Evolutionary conservation across 2,329 filamentous ascomycete genomes (phyloP).

Genomic region (Pseudogymnoascus sp.): DNA sequence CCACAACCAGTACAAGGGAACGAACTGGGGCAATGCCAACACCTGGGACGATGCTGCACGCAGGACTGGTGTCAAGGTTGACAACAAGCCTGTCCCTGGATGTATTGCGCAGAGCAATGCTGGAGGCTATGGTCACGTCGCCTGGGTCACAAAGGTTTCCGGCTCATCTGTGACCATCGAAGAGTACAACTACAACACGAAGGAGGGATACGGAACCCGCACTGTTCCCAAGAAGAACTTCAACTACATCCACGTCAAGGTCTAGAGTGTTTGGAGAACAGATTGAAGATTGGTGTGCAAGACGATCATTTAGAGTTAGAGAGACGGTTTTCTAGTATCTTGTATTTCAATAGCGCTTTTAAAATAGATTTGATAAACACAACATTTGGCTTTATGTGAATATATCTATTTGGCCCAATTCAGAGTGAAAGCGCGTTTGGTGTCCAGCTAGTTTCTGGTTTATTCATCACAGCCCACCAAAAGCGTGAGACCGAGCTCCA

Average conservation of each 20-base stretch:
- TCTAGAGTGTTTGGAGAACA: not conserved
- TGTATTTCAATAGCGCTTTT: not conserved
- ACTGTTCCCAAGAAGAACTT: slow-evolving; percentile 10
- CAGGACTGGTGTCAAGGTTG: slow-evolving; percentile 9
- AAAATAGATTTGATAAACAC: not conserved
- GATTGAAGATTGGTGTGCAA: not conserved
- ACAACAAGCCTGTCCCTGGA: slow-evolving; percentile 12
- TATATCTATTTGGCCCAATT: not conserved
- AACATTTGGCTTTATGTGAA: not conserved
- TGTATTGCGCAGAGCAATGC: slow-evolving; percentile 13
- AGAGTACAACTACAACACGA: slow-evolving; percentile 12
- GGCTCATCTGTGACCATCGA: slow-evolving; percentile 10
- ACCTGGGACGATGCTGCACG: slow-evolving; percentile 2
- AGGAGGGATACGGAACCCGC: not conserved
- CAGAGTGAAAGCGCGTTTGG: too few relatives aligned
- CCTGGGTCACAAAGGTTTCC: slow-evolving; percentile 10
- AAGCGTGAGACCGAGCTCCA: not conserved
- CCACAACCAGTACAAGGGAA: slow-evolving; percentile 10
- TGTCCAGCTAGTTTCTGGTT: not conserved
- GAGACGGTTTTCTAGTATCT: not conserved
- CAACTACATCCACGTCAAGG: slow-evolving; percentile 13
- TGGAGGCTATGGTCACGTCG: slow-evolving; percentile 10
- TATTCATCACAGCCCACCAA: not conserved
- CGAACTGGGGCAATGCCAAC: not conserved
- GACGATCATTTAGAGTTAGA: not conserved